Evolutionary conservation across 305 asterid species (phyloP).

Genomic region (Plantago lanceolata): DNA sequence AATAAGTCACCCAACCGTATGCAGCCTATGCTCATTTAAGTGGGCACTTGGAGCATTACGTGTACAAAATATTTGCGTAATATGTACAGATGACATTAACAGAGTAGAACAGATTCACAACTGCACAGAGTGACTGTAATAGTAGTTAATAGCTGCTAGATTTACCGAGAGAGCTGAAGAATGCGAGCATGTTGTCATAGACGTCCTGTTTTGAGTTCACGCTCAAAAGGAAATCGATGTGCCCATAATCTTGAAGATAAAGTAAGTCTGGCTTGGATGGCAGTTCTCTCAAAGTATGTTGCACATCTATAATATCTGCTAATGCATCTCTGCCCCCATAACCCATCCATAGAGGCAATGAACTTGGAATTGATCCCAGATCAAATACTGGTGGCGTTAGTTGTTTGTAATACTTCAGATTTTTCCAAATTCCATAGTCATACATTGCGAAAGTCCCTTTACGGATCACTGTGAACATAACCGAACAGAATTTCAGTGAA

Average conservation of each 20-base stretch:
- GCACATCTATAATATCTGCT: constrained; percentile 71
- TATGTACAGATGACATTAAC: constrained; percentile 11
- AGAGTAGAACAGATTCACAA: constrained; percentile 11
- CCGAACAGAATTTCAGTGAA: constrained; percentile 20
- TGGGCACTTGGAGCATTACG: not conserved
- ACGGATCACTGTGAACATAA: constrained; percentile 70
- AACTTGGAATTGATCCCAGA: constrained; percentile 59
- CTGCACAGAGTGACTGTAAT: constrained; percentile 3
- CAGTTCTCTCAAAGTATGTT: constrained; percentile 56
- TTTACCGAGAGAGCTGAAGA: constrained; percentile 49
- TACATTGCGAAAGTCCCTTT: constrained; percentile 78
- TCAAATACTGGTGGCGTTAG: constrained; percentile 66
- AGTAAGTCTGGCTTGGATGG: constrained; percentile 56
- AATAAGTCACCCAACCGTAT: not conserved
- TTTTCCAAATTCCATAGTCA: constrained; percentile 76
- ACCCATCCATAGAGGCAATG: constrained; percentile 83
- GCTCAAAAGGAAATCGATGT: constrained; percentile 80
- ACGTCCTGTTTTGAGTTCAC: constrained; percentile 61
- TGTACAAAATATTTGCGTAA: not conserved
- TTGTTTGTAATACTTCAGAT: constrained; percentile 50
- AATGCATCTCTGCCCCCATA: constrained; percentile 87
- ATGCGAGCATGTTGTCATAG: constrained; percentile 60
- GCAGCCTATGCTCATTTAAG: not conserved
- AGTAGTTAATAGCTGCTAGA: constrained; percentile 33
- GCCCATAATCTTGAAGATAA: constrained; percentile 80